phyloP scores from a whole-genome alignment of 163 green algal genomes.

The Coccomyxa subellipsoidea region DNA sequence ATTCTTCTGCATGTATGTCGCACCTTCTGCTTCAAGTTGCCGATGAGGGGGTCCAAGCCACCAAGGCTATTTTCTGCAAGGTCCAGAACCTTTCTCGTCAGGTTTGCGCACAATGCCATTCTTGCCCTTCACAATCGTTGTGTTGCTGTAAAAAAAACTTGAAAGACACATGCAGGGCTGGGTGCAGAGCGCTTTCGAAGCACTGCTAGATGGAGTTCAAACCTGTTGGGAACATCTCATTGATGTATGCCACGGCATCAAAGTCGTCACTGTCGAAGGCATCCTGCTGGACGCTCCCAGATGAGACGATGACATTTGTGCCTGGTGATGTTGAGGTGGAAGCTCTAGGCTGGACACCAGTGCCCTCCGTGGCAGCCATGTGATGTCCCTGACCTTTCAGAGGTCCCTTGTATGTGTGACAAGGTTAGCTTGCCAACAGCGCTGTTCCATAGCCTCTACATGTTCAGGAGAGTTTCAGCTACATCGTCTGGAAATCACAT shows the following conservation, averaged over 20 bases:
- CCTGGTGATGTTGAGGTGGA: background rate
- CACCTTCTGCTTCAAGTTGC: constrained; percentile 65
- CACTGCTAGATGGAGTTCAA: background rate
- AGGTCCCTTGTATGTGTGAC: too few relatives aligned
- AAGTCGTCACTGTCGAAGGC: constrained; percentile 59
- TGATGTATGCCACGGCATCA: constrained; percentile 70
- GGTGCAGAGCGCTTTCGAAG: too few relatives aligned
- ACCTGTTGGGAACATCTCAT: constrained; percentile 82
- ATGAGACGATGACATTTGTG: background rate
- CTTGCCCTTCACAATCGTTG: too few relatives aligned
- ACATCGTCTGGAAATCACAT: too few relatives aligned
- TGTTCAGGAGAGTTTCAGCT: too few relatives aligned
- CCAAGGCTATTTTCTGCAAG: constrained; percentile 67
- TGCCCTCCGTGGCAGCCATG: background rate
- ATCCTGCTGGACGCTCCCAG: constrained; percentile 8
- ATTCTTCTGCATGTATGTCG: too few relatives aligned
- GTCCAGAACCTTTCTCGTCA: background rate
- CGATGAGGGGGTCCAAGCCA: constrained; percentile 68
- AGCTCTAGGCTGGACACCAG: background rate
- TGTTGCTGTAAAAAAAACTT: too few relatives aligned
- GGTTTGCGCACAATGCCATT: too few relatives aligned
- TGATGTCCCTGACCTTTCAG: background rate
- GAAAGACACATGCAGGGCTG: too few relatives aligned
- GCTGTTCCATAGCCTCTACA: too few relatives aligned
- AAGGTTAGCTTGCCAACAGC: too few relatives aligned